Evolutionary conservation across 2,329 filamentous ascomycete genomes (phyloP).

Genomic region (Exophiala bonariae): DNA sequence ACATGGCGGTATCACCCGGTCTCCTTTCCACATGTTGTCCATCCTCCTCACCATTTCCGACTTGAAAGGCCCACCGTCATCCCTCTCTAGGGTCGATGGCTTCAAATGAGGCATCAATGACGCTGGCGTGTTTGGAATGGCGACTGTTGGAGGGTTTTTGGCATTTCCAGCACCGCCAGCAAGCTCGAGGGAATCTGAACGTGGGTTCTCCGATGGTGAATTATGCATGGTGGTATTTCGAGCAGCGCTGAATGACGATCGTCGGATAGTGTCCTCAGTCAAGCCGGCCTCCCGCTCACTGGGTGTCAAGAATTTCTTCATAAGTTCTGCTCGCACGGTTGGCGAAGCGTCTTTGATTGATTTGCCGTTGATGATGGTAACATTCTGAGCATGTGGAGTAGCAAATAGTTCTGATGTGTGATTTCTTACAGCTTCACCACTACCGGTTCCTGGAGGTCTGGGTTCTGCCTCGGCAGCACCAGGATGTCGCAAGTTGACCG

Average conservation of each 20-base stretch:
- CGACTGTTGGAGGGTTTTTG: constrained; percentile 44
- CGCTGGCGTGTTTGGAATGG: constrained; percentile 56
- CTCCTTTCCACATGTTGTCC: constrained; percentile 72
- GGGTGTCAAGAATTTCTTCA: constrained; percentile 63
- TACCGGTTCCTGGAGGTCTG: neutral
- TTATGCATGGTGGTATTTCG: constrained; percentile 15
- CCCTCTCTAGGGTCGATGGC: constrained; percentile 49
- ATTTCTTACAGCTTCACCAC: constrained; percentile 4
- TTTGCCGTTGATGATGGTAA: constrained; percentile 50
- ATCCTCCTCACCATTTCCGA: constrained; percentile 71
- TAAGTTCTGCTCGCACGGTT: constrained; percentile 58
- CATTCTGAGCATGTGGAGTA: constrained; percentile 44
- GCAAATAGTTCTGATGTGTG: constrained; percentile 34
- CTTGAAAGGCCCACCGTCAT: constrained; percentile 61
- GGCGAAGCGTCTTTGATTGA: constrained; percentile 54
- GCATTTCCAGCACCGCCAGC: constrained; percentile 4
- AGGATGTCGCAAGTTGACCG: constrained; percentile 56
- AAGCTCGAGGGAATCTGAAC: constrained; percentile 20
- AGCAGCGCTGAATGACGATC: constrained; percentile 17
- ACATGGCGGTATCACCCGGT: constrained; percentile 76
- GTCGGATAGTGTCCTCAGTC: constrained; percentile 23
- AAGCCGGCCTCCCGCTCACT: constrained; percentile 51
- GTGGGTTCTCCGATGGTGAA: constrained; percentile 12
- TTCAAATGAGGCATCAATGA: constrained; percentile 52
- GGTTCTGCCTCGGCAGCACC: constrained; percentile 19